phyloP scores from a whole-genome alignment of 345 rosid species.

The Citrus inodora region DNA sequence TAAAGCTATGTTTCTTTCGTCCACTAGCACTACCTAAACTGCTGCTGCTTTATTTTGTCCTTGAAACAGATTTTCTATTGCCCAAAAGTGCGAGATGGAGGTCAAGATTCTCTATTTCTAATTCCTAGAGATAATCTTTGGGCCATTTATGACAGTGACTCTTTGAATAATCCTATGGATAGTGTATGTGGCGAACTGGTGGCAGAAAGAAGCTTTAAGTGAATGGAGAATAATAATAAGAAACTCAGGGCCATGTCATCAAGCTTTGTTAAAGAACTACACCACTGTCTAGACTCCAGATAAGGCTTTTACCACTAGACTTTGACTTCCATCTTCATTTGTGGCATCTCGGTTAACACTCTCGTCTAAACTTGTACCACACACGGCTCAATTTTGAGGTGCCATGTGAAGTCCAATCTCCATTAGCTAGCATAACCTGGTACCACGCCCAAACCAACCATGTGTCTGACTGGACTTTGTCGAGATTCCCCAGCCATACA shows the following conservation, averaged over 20 bases:
- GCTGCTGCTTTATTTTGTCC: background rate
- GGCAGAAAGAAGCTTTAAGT: background rate
- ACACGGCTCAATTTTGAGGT: background rate
- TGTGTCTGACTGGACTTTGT: background rate
- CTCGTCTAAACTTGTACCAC: background rate
- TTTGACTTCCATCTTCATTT: background rate
- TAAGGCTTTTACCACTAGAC: background rate
- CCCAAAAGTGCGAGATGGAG: background rate
- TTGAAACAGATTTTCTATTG: background rate
- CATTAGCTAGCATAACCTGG: background rate
- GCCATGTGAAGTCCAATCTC: background rate
- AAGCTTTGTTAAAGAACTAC: background rate
- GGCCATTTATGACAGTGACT: slow-evolving; percentile 9
- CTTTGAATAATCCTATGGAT: background rate
- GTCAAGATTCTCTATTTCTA: background rate
- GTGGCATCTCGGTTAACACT: background rate
- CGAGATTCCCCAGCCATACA: background rate
- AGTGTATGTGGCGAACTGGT: slow-evolving; percentile 10
- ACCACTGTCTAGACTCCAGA: background rate
- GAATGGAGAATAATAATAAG: background rate
- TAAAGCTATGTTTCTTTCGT: background rate
- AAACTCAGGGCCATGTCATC: background rate
- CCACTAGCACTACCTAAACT: background rate
- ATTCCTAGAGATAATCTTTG: background rate
- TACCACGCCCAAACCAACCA: background rate